Conservation (phyloP, 192 early-diverging fungal species). For the Diversispora epigaea region DNA sequence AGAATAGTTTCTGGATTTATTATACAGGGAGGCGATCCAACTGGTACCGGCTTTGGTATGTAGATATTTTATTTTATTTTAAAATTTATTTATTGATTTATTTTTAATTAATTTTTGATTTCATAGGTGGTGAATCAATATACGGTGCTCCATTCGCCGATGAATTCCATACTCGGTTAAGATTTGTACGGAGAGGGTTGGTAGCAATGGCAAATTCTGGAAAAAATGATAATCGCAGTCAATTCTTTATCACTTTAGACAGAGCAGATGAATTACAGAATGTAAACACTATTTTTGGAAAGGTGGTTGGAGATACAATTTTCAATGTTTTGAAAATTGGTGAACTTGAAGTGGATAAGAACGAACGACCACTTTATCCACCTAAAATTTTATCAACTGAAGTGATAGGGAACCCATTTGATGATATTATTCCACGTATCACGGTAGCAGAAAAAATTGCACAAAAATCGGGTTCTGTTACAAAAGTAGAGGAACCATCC, state of each 20-base stretch:
- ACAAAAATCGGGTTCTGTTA: constrained; percentile 8
- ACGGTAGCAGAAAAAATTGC: constrained; percentile 40
- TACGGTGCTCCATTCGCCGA: constrained; percentile 83
- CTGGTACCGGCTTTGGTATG: constrained; percentile 67
- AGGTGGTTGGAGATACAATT: constrained; percentile 86
- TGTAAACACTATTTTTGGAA: constrained; percentile 93
- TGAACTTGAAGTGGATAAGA: constrained; percentile 73
- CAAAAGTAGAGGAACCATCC: constrained; percentile 43
- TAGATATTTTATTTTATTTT: not conserved
- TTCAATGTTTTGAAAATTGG: constrained; percentile 89
- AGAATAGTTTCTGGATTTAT: constrained; percentile 82
- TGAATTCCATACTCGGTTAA: constrained; percentile 89
- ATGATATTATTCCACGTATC: constrained; percentile 82
- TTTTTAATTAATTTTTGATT: not conserved
- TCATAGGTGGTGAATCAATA: constrained; percentile 80
- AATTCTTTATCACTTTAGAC: constrained; percentile 95
- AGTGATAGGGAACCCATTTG: constrained; percentile 86
- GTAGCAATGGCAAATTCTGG: constrained; percentile 90
- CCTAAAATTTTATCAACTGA: constrained; percentile 61
- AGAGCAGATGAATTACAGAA: constrained; percentile 79
- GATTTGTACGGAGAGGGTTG: constrained; percentile 85
- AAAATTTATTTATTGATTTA: not conserved
- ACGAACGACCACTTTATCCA: constrained; percentile 79
- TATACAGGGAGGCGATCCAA: constrained; percentile 93
- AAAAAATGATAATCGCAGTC: constrained; percentile 76